phyloP scores from a whole-genome alignment of 83 land plant species.

The Larix sibirica region DNA sequence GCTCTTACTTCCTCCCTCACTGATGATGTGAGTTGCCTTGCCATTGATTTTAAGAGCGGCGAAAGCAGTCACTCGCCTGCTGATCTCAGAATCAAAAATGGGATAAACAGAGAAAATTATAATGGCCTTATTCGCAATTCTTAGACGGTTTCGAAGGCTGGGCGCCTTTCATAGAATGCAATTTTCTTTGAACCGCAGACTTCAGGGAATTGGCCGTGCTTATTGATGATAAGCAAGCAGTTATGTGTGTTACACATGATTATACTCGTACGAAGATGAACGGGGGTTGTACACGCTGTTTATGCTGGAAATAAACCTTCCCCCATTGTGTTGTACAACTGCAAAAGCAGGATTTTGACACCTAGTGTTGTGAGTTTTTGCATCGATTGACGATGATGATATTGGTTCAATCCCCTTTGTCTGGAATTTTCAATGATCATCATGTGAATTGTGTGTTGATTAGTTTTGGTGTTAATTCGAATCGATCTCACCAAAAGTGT shows the following conservation, averaged over 20 bases:
- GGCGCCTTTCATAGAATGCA: constrained; percentile 87
- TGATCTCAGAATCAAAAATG: no score
- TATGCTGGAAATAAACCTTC: constrained; percentile 85
- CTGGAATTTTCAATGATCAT: constrained; percentile 48
- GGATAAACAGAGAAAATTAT: no score
- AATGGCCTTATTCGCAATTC: constrained; percentile 30
- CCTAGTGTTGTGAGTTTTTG: constrained; percentile 66
- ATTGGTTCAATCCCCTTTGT: constrained; percentile 67
- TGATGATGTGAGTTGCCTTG: no score
- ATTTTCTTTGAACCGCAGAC: constrained; percentile 71
- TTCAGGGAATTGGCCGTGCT: constrained; percentile 56
- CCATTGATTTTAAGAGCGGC: no score
- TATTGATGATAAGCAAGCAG: constrained; percentile 63
- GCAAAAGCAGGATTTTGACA: constrained; percentile 59
- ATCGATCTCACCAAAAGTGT: no score
- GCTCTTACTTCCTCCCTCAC: no score
- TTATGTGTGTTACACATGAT: constrained; percentile 82
- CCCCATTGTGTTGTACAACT: constrained; percentile 81
- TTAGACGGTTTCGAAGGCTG: constrained; percentile 62
- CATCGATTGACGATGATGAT: constrained; percentile 76
- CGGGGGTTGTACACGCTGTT: constrained; percentile 62
- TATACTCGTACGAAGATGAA: constrained; percentile 79
- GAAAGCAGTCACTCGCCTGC: no score
- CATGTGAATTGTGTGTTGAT: no score
- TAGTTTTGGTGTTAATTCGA: no score